These are phyloP conservation scores for Xylaria telfairii DNA, from an alignment of 495 filamentous ascomycete species.

Conservation along the genomic window DNA sequence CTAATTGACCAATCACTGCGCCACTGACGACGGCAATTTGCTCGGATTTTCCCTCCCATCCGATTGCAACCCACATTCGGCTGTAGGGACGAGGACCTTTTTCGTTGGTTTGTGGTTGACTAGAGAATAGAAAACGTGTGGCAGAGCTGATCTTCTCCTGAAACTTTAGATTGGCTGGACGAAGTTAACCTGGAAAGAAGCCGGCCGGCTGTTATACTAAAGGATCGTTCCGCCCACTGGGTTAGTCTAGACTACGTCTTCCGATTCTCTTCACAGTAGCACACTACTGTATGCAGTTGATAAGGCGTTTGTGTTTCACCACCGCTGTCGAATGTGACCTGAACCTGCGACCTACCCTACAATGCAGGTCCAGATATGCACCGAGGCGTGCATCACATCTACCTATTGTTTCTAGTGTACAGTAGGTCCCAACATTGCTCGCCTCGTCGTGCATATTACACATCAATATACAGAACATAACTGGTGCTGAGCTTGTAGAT, in stretches of 20 bases:
- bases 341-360: neutral
- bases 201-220: neutral
- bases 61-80: neutral
- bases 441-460: constrained; percentile 4
- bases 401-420: constrained; percentile 10
- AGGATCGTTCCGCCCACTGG: neutral
- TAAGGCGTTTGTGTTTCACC: too few relatives aligned
- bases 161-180: neutral
- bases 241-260: neutral
- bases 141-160: neutral
- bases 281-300: too few relatives aligned
- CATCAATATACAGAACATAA: neutral
- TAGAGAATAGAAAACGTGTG: neutral
- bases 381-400: neutral
- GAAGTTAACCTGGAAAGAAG: too few relatives aligned
- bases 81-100: neutral
- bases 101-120: neutral
- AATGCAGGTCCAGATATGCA: neutral
- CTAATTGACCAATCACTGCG: constrained; percentile 7
- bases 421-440: neutral
- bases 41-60: neutral
- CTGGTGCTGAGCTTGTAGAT: constrained; percentile 12
- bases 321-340: too few relatives aligned
- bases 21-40: neutral
- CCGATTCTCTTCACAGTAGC: neutral